Evolutionary conservation across 2,329 filamentous ascomycete species (phyloP), one percentile per base, ranked within the genome.

Genomic region (Alternaria consortialis): DNA sequence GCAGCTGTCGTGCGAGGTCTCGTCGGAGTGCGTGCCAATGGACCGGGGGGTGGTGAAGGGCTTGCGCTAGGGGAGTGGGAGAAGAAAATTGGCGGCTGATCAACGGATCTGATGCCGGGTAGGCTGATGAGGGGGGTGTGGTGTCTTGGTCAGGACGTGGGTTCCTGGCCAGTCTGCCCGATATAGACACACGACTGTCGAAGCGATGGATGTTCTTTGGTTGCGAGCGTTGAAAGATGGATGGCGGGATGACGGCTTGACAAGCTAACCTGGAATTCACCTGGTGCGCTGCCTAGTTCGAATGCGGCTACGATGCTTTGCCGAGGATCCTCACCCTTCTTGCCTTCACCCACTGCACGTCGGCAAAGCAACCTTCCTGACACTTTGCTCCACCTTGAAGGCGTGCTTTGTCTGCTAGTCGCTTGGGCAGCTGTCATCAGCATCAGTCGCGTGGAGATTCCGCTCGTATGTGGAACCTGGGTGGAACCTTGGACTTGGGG

Each of bases 51-150:
- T 60, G 61, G 64, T 47, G 70, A 66, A 68, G 58, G 69, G 70
- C 67, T 63, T 66, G 70, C 73, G 74, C 74, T 73, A 63, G 71
- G 75, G 68, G 68, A 66, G 67, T 62, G 51, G 63, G 63, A 70
- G 60, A 56, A 71, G 56, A 70, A 69, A 66, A 67, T 66, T 68
- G 68, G 71, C 65, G 68, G 71, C 63, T 66, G 67, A 70, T 67
- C 68, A 60, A 66, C 64, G 60, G 60, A 60, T 68, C 53, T 47
- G 53, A 52, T 37, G 58, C 53, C 46, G 58, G 52, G 48, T 50
- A 63, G 53, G 48, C 64, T 69, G 65, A 65, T 57, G 66, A 64
- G 67, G 64, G 65, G 68, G 69, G 56, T 65, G 63, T 61, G 66
- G 60, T 66, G 67, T 39, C 60, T 62, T 65, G 42, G 46, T 54